Evolutionary conservation across 352 stramenopile genomes (phyloP).

Genomic region (Phytophthora idaei): DNA sequence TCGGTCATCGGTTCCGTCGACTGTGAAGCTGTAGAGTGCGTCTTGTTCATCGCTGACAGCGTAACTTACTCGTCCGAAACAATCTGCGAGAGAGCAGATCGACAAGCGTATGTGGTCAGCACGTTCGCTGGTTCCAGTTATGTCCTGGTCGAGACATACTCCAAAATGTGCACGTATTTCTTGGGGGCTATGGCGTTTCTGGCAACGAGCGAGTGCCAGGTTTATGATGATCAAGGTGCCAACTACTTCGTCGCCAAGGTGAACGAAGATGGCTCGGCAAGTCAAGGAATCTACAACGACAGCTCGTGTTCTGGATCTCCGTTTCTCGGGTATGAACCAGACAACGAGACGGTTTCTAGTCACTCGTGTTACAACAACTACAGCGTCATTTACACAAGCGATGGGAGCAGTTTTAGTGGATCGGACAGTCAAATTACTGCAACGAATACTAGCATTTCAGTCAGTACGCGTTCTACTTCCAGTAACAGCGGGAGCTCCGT

Average conservation of each 20-base stretch:
- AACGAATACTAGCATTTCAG: not conserved
- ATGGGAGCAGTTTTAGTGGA: not conserved
- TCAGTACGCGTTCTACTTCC: not conserved
- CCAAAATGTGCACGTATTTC: slow-evolving; percentile 12
- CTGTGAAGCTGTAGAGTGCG: slow-evolving; percentile 19
- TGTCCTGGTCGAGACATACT: slow-evolving; percentile 30
- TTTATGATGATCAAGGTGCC: slow-evolving; percentile 16
- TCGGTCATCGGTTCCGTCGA: slow-evolving; percentile 14
- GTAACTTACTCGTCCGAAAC: slow-evolving; percentile 19
- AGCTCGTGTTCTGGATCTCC: slow-evolving; percentile 19
- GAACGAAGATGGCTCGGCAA: slow-evolving; percentile 26
- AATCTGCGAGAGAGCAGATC: slow-evolving; percentile 13
- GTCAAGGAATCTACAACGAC: slow-evolving; percentile 19
- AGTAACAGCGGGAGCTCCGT: not conserved
- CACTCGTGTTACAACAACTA: slow-evolving; percentile 32
- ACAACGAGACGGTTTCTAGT: slow-evolving; percentile 18
- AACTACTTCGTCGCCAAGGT: slow-evolving; percentile 19
- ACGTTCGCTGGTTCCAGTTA: slow-evolving; percentile 20
- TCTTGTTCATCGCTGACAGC: slow-evolving; percentile 11
- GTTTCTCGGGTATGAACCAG: slow-evolving; percentile 18
- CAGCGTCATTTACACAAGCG: slow-evolving; percentile 20
- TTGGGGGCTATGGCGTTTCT: slow-evolving; percentile 21
- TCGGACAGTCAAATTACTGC: not conserved
- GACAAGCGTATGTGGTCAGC: slow-evolving; percentile 15
- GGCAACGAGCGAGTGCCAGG: slow-evolving; percentile 15